Evolutionary conservation across 1,284 basidiomycete species (phyloP).

Genomic region (Schizophyllum amplum): DNA sequence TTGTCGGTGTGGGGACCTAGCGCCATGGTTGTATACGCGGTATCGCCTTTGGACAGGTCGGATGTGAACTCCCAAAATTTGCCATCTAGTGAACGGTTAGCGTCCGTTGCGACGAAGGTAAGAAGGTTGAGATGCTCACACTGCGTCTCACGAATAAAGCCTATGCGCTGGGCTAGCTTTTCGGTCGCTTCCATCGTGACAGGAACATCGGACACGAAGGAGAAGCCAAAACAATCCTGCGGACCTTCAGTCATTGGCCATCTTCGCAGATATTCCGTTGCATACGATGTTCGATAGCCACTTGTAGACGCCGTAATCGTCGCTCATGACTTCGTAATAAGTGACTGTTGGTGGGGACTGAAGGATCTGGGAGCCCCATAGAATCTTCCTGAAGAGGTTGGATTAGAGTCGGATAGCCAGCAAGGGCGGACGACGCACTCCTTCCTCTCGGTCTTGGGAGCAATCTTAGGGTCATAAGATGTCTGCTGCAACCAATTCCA

Average conservation of each 20-base stretch:
- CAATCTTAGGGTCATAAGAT: slow-evolving; percentile 64
- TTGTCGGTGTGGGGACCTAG: slow-evolving; percentile 93
- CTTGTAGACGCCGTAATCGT: slow-evolving; percentile 65
- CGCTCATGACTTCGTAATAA: slow-evolving; percentile 72
- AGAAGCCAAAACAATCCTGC: slow-evolving; percentile 84
- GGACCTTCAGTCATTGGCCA: slow-evolving; percentile 5
- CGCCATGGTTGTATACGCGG: slow-evolving; percentile 84
- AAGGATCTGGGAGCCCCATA: slow-evolving; percentile 80
- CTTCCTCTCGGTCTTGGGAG: slow-evolving; percentile 14
- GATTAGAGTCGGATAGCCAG: slow-evolving; percentile 1
- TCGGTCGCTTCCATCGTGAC: slow-evolving; percentile 82
- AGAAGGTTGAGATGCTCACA: slow-evolving; percentile 39
- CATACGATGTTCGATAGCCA: slow-evolving; percentile 81
- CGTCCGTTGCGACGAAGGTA: slow-evolving; percentile 4
- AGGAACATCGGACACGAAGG: slow-evolving; percentile 80
- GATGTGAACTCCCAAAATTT: slow-evolving; percentile 98
- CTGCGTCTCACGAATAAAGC: slow-evolving; percentile 90
- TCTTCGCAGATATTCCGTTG: slow-evolving; percentile 5
- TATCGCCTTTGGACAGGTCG: slow-evolving; percentile 85
- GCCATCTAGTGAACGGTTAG: slow-evolving; percentile 48
- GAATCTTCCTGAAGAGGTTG: slow-evolving; percentile 44
- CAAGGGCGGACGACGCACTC: not conserved
- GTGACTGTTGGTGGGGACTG: slow-evolving; percentile 69
- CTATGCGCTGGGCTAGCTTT: slow-evolving; percentile 67
- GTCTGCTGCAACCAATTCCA: slow-evolving; percentile 78